Conservation (phyloP, 1,284 basidiomycete species). For the Trichosporon faecale region DNA sequence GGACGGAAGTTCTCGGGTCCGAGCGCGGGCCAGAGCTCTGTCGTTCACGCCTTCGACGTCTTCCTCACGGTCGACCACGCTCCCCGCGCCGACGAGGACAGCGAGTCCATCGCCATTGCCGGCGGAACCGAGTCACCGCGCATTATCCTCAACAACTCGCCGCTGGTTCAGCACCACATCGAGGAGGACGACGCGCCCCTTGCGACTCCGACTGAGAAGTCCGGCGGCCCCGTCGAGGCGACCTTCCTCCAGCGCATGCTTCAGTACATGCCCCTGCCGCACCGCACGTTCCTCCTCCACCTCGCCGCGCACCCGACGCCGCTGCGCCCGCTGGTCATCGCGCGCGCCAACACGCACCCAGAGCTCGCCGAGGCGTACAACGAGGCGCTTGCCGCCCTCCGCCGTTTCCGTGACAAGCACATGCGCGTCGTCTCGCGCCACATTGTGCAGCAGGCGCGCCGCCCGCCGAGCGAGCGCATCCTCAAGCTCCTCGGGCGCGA, state of each 20-base stretch:
- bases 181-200: neutral
- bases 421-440: slow-evolving; percentile 81
- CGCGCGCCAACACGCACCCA: slow-evolving; percentile 40
- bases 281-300: slow-evolving; percentile 82
- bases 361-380: slow-evolving; percentile 67
- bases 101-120: neutral
- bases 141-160: slow-evolving; percentile 20
- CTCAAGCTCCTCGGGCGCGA: slow-evolving; percentile 32
- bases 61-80: slow-evolving; percentile 72
- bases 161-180: slow-evolving; percentile 8
- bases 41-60: slow-evolving; percentile 83
- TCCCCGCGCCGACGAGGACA: slow-evolving; percentile 35
- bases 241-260: slow-evolving; percentile 77
- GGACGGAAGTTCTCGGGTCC: slow-evolving; percentile 71
- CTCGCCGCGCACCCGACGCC: slow-evolving; percentile 63
- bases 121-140: slow-evolving; percentile 15
- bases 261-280: slow-evolving; percentile 84
- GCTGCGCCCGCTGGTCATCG: slow-evolving; percentile 55
- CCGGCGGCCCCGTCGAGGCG: slow-evolving; percentile 45
- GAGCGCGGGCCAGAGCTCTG: slow-evolving; percentile 82
- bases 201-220: neutral
- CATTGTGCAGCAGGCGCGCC: slow-evolving; percentile 66
- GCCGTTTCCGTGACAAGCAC: slow-evolving; percentile 79
- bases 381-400: slow-evolving; percentile 66
- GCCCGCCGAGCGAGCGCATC: slow-evolving; percentile 40